Evolutionary conservation across 495 filamentous ascomycete genomes (phyloP).

Genomic region (Filosporella fistucella): DNA sequence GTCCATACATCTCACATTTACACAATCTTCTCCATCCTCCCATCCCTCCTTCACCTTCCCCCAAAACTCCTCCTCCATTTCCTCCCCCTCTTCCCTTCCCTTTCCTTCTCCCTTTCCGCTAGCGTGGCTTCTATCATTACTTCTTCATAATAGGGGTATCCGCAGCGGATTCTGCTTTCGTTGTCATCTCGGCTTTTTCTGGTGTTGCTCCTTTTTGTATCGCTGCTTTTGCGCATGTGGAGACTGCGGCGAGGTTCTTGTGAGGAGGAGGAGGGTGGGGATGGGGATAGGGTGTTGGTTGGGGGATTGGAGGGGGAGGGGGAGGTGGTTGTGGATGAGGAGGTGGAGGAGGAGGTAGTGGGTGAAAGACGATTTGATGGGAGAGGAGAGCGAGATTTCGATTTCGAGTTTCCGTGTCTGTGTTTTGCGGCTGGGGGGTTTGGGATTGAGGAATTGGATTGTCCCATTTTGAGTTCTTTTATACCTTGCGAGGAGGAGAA

Average conservation of each 20-base stretch:
- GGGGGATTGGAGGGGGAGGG: not conserved
- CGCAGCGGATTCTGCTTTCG: not conserved
- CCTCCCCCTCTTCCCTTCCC: not conserved
- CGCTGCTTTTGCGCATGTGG: not conserved
- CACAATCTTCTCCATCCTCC: too few species aligned
- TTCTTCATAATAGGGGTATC: slow-evolving; percentile 9
- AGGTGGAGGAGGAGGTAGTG: too few species aligned
- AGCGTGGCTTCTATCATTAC: not conserved
- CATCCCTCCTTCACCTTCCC: not conserved
- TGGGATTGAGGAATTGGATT: too few species aligned
- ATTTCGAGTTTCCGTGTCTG: too few species aligned
- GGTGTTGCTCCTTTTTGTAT: not conserved
- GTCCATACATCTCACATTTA: too few species aligned
- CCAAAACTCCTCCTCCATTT: not conserved
- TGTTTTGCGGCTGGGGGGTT: too few species aligned
- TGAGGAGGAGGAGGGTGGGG: not conserved
- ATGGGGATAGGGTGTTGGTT: not conserved
- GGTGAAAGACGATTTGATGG: too few species aligned
- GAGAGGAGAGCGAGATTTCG: too few species aligned
- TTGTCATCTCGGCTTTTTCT: not conserved
- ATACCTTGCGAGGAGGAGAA: too few species aligned
- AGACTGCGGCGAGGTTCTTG: too few species aligned
- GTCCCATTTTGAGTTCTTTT: too few species aligned
- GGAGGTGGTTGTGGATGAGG: not conserved
- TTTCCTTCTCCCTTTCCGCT: not conserved